A percentile compares a stretch with the other conserved stretches of the same genome.
Evolutionary conservation across 805 yeast species (phyloP).

Genomic region (Saccharomycopsis sp.): DNA sequence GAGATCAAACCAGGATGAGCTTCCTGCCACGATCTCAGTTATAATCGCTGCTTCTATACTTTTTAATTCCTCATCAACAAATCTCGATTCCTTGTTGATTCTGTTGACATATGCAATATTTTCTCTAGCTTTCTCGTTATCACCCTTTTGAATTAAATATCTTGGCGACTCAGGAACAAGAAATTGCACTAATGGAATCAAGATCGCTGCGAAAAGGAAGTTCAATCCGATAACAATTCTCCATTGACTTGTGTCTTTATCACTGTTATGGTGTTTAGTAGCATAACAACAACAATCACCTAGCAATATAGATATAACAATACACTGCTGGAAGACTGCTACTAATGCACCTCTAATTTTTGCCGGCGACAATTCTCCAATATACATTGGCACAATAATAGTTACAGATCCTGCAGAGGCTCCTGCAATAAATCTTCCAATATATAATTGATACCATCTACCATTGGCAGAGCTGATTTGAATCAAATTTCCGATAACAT

Average conservation of each 20-base stretch:
- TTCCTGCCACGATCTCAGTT: constrained; percentile 55
- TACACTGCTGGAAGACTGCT: constrained; percentile 66
- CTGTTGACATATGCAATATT: constrained; percentile 57
- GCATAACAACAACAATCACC: constrained; percentile 70
- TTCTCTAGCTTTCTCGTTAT: constrained; percentile 40
- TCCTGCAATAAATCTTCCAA: constrained; percentile 69
- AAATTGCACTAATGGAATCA: constrained; percentile 46
- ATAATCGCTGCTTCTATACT: constrained; percentile 53
- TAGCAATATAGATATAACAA: constrained; percentile 64
- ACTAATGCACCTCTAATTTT: constrained; percentile 76
- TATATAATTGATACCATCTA: constrained; percentile 38
- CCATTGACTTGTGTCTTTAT: constrained; percentile 48
- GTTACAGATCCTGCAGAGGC: constrained; percentile 69
- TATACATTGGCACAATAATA: constrained; percentile 67
- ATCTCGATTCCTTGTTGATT: constrained; percentile 44
- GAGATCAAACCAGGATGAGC: constrained; percentile 58
- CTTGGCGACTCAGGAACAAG: constrained; percentile 67
- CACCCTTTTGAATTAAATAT: constrained; percentile 53
- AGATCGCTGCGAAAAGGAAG: constrained; percentile 49
- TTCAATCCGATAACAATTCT: constrained; percentile 64
- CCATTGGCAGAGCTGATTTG: constrained; percentile 42
- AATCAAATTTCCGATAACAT: constrained; percentile 47
- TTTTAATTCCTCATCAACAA: constrained; percentile 48
- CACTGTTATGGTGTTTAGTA: constrained; percentile 34
- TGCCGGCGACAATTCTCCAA: constrained; percentile 74